Evolutionary conservation across 2,329 filamentous ascomycete genomes (phyloP).

Genomic region (Thielaviopsis populi): DNA sequence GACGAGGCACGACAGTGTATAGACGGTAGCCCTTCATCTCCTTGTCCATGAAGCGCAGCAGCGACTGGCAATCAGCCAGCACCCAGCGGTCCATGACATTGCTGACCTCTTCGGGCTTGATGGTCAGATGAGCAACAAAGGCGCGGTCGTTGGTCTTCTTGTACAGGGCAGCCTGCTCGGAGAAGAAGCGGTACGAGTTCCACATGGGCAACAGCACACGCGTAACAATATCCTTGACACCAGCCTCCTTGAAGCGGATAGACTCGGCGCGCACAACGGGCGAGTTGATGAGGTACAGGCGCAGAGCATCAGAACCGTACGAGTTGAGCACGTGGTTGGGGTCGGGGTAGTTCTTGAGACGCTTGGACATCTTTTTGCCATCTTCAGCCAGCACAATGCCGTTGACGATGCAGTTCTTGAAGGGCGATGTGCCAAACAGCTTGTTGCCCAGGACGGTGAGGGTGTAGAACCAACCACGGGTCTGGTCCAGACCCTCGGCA

Average conservation of each 20-base stretch:
- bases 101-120: conserved; percentile 16
- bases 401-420: conserved; percentile 22
- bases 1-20: conserved; percentile 70
- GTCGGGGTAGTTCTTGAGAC: conserved; percentile 22
- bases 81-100: conserved; percentile 91
- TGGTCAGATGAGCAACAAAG: conserved; percentile 18
- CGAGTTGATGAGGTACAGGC: conserved; percentile 22
- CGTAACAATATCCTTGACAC: conserved; percentile 21
- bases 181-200: conserved; percentile 23
- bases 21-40: conserved; percentile 72
- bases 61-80: conserved; percentile 75
- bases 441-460: conserved; percentile 21
- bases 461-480: conserved; percentile 23
- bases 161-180: conserved; percentile 20
- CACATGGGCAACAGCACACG: conserved; percentile 21
- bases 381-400: conserved; percentile 22
- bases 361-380: conserved; percentile 23
- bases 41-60: conserved; percentile 79
- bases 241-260: conserved; percentile 21
- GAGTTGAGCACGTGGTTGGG: conserved; percentile 19
- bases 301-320: conserved; percentile 21
- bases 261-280: conserved; percentile 22
- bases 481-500: conserved; percentile 22
- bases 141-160: conserved; percentile 19
- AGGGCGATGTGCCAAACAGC: conserved; percentile 21